A percentile compares a stretch with the other conserved stretches of the same genome.
Evolutionary conservation across 768 basidiomycete species (phyloP).

Genomic region (Lactarius quietus): DNA sequence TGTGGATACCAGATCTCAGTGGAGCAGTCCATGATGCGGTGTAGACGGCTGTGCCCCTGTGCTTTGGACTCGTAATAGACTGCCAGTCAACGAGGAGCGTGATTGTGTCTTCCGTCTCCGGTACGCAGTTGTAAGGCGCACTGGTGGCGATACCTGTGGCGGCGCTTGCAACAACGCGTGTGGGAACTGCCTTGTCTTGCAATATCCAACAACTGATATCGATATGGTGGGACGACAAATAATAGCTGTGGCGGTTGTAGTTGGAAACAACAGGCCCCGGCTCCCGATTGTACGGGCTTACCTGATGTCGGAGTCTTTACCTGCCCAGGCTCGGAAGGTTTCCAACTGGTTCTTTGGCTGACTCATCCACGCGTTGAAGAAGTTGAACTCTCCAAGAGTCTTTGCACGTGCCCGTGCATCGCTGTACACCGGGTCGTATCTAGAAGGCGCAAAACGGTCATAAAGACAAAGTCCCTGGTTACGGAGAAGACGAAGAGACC

Average conservation of each 20-base stretch:
- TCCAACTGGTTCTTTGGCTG: constrained; percentile 94
- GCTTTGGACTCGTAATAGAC: constrained; percentile 66
- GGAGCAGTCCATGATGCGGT: constrained; percentile 96
- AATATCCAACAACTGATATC: constrained; percentile 86
- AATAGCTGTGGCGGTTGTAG: constrained; percentile 54
- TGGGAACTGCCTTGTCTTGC: constrained; percentile 69
- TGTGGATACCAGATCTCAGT: constrained; percentile 83
- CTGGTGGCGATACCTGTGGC: constrained; percentile 88
- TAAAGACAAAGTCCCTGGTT: neutral
- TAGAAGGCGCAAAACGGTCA: constrained; percentile 28
- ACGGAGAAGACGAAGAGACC: constrained; percentile 39
- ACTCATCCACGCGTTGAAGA: constrained; percentile 97
- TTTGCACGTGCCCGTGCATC: constrained; percentile 80
- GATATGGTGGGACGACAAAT: constrained; percentile 93
- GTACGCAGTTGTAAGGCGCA: constrained; percentile 83
- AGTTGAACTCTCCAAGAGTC: constrained; percentile 86
- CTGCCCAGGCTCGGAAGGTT: constrained; percentile 94
- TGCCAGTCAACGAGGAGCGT: constrained; percentile 95
- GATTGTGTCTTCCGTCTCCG: constrained; percentile 91
- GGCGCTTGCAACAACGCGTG: constrained; percentile 86
- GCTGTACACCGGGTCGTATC: constrained; percentile 88
- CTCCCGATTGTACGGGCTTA: constrained; percentile 26
- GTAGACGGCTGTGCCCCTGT: constrained; percentile 85
- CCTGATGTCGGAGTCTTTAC: constrained; percentile 92
- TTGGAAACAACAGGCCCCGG: neutral